Evolutionary conservation across 1,139 yeast species (phyloP), one percentile per base, ranked within the genome.

Genomic region (Hansenula sp.): DNA sequence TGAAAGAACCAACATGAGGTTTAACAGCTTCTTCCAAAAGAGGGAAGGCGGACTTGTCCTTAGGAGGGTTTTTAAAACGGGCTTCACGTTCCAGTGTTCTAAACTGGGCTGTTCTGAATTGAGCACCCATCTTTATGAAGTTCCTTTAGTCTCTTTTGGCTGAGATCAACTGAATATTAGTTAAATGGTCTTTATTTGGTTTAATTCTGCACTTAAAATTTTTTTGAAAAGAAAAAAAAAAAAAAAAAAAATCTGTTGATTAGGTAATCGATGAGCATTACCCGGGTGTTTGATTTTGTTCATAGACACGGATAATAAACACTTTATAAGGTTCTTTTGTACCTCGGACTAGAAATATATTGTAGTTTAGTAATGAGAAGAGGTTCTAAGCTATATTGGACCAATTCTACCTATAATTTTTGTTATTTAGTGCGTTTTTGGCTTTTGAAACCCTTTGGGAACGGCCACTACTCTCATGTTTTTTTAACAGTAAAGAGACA

Each of bases 1-100:
- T 84, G 72, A 92, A 92, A 2, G 98, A 92, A 10, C 96, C 97
- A 44, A 94, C 75, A 61, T 92, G 99, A 12, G 98, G 99, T 44
- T 79, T 79, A 30, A 92, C 94, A 12, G 98, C 97, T 46, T 87
- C 95, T 44, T 77, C 75, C 34, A 94, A 73, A 37, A 89, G 67
- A 8, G 97, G 96, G 56, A 69, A 92, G 2, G 88, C 87, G 21
- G 87, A 73, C 58, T 84, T 77, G 54, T 86, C 95, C 66, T 79
- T 81, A 38, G 97, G 95, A 32, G 98, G 98, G 59, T 86, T 80
- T 53, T 78, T 75, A 67, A 88, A 92, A 54, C 95, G 74, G 48
- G 74, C 63, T 60, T 92, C 97, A 59, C 96, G 79, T 64, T 88
- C 95, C 55, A 92, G 71, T 40, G 98, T 92, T 59, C 82, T 80